Evolutionary conservation across 495 filamentous ascomycete species (phyloP), one percentile per base, ranked within the genome.

Genomic region (Pseudomonodictys pantanalensis): DNA sequence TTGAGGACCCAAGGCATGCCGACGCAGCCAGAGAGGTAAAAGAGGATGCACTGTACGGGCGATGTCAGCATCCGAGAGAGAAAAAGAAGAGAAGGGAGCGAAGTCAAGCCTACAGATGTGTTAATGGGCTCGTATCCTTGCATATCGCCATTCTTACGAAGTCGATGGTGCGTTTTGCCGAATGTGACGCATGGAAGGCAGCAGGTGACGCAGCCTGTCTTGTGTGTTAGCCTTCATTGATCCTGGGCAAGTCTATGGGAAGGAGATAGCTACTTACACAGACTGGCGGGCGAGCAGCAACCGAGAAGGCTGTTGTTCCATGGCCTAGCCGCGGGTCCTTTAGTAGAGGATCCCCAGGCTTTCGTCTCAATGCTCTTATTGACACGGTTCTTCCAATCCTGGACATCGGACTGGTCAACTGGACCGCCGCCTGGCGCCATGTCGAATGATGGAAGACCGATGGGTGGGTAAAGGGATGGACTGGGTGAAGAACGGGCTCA

Each of bases 111-210:
- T 67, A 79, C 77, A 26, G 68, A 70, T 22, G 63, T 71, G 64
- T 80, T 80, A 62, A 76, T 68, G 20, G 70, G 65, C 46, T 71
- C 67, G 58, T 77, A 80, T 12, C 66, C 73, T n/a, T 71, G 60
- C 54, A 79, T 66, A 45, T 64, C 67, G 25, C 60, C 65, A 48
- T 74, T 53, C 61, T 74, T 74, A 35, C 68, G 66, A 24, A 78
- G 47, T 1, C 78, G 74, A 51, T 80, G 69, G 55, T 76, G 71
- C 22, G 75, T 78, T 65, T 69, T 76, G 46, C 78, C 77, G 52
- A 76, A 78, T 8, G 74, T 74, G 25, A 78, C 71, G 56, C 78
- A 80, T 23, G 78, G 78, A 56, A 58, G 26, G 66, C 64, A 69
- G 32, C 65, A 77, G 0, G 69, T 65, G 60, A 77, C 58, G 35